Percentiles rank a stretch among this genome's conserved stretches.
These are phyloP conservation scores for Ogataea zsoltii DNA, from an alignment of 805 yeast species.

Conservation along the genomic window DNA sequence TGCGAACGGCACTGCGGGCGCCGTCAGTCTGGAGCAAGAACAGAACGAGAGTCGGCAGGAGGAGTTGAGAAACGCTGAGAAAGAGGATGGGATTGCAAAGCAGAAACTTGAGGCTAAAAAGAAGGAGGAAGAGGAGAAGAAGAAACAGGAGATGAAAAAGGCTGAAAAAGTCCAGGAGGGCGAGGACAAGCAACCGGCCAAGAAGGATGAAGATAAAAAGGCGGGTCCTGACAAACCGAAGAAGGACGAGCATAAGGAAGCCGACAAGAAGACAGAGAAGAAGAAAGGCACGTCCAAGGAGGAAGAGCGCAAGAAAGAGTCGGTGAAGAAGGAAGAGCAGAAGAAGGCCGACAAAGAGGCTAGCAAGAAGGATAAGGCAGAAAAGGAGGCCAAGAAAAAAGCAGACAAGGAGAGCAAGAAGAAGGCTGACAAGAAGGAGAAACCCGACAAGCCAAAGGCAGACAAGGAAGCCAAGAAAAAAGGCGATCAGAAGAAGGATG, in stretches of 20 bases:
- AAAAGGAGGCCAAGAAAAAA: conserved; percentile 4
- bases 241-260: neutral
- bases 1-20: no score
- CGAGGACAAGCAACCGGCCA: no score
- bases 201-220: conserved; percentile 3
- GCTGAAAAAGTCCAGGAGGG: conserved; percentile 1
- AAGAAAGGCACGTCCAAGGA: neutral
- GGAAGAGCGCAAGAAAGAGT: neutral
- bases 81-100: no score
- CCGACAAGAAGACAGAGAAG: neutral
- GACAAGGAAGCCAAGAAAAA: neutral
- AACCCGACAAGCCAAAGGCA: neutral
- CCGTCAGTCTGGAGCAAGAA: no score
- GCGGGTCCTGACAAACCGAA: no score
- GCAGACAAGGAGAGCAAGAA: neutral
- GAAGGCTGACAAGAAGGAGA: neutral
- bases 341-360: neutral
- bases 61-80: no score
- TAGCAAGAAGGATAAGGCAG: conserved; percentile 2
- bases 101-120: neutral
- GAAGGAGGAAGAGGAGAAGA: conserved; percentile 8
- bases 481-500: neutral
- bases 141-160: conserved; percentile 1
- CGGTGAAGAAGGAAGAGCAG: neutral
- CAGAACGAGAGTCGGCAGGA: no score